Evolutionary conservation across 2,329 filamentous ascomycete genomes (phyloP).

Genomic region (Ascochyta rabiei): DNA sequence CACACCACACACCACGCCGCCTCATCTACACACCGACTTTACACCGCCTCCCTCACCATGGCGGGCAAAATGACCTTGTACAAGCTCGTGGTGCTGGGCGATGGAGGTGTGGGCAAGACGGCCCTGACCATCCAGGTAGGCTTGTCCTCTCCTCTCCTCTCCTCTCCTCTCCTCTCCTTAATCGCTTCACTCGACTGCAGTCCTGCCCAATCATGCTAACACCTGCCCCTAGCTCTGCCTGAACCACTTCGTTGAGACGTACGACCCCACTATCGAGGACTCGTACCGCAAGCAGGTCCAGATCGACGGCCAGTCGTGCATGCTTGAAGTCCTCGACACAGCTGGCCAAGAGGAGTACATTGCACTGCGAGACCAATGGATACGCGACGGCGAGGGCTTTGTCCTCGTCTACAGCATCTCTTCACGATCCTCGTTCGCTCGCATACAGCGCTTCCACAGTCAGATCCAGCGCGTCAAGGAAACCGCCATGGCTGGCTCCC

Average conservation of each 20-base stretch:
- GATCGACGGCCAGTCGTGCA: slow-evolving; percentile 93
- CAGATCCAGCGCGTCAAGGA: slow-evolving; percentile 98
- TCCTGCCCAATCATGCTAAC: slow-evolving; percentile 18
- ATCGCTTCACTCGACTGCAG: neutral
- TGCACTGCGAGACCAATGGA: slow-evolving; percentile 96
- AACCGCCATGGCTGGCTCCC: slow-evolving; percentile 73
- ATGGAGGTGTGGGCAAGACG: slow-evolving; percentile 93
- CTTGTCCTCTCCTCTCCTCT: neutral
- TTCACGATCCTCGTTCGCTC: slow-evolving; percentile 90
- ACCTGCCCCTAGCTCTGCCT: slow-evolving; percentile 75
- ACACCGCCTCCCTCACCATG: slow-evolving; percentile 58
- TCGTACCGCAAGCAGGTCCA: slow-evolving; percentile 74
- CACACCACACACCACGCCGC: neutral
- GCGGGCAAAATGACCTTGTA: slow-evolving; percentile 94
- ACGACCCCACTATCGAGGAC: slow-evolving; percentile 72
- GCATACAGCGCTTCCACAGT: slow-evolving; percentile 94
- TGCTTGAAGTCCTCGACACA: slow-evolving; percentile 96
- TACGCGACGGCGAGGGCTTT: slow-evolving; percentile 95
- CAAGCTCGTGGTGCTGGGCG: slow-evolving; percentile 93
- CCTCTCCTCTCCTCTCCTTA: slow-evolving; percentile 55
- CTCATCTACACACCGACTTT: neutral
- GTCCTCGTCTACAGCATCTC: slow-evolving; percentile 99
- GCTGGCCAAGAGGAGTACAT: slow-evolving; percentile 99
- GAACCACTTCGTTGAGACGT: slow-evolving; percentile 97
- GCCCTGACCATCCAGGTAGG: slow-evolving; percentile 89